A percentile compares a stretch with the other conserved stretches of the same genome.
phyloP scores from a whole-genome alignment of 2,329 filamentous ascomycete species.

The Tolypocladium ovalisporum region DNA sequence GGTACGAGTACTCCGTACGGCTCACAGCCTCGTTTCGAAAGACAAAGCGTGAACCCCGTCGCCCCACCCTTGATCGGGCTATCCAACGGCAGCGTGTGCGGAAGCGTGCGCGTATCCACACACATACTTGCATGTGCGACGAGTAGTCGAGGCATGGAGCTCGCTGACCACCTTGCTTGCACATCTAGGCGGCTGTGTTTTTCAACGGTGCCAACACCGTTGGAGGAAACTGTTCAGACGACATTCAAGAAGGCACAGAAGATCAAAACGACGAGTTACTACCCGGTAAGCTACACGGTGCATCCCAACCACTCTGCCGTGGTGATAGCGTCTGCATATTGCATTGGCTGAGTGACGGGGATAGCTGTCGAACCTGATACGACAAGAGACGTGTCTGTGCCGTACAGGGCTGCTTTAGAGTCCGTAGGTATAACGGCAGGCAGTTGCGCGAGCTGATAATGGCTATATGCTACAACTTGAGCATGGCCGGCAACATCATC shows the following conservation, averaged over 20 bases:
- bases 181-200: not conserved
- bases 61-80: too few relatives aligned
- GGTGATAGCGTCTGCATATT: not conserved
- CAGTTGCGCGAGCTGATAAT: not conserved
- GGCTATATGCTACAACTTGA: not conserved
- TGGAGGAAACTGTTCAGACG: too few relatives aligned
- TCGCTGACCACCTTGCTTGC: too few relatives aligned
- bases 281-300: too few relatives aligned
- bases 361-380: not conserved
- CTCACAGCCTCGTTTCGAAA: too few relatives aligned
- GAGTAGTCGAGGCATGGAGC: not conserved
- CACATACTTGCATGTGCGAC: not conserved
- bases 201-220: too few relatives aligned
- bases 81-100: not conserved
- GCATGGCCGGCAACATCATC: not conserved
- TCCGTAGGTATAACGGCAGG: not conserved
- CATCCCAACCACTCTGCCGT: not conserved
- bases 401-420: not conserved
- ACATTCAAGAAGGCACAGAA: too few relatives aligned
- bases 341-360: not conserved
- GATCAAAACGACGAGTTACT: too few relatives aligned
- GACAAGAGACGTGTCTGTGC: not conserved
- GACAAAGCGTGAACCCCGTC: too few relatives aligned
- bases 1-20: too few relatives aligned
- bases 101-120: too few relatives aligned